These are phyloP conservation scores for Hydrangea macrophylla DNA, from an alignment of 148 eudicot species.

Conservation along the genomic window DNA sequence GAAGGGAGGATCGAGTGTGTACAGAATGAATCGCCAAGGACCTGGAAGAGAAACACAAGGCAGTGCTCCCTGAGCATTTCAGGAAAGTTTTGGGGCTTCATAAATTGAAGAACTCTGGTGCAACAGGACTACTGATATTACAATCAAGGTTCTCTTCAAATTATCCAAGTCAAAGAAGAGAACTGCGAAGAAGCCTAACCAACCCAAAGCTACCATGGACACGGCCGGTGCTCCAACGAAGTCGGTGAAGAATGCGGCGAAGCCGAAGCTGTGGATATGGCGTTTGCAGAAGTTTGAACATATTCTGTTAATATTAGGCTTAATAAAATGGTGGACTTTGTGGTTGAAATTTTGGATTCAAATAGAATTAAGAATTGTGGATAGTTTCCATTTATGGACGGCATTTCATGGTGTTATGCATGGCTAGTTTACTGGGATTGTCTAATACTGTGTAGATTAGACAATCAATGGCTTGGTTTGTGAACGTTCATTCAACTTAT, in stretches of 20 bases:
- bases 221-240: slow-evolving; percentile 26
- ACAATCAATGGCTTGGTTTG: no score
- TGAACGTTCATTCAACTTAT: no score
- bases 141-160: slow-evolving; percentile 58
- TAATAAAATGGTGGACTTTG: no score
- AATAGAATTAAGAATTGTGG: no score
- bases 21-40: slow-evolving; percentile 61
- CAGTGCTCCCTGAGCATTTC: slow-evolving; percentile 50
- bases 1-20: slow-evolving; percentile 58
- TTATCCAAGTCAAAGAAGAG: slow-evolving; percentile 32
- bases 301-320: no score
- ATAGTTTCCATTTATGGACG: no score
- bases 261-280: slow-evolving; percentile 19
- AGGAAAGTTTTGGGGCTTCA: slow-evolving; percentile 52
- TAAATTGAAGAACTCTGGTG: slow-evolving; percentile 50
- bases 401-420: no score
- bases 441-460: no score
- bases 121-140: slow-evolving; percentile 52
- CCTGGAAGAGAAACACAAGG: slow-evolving; percentile 60
- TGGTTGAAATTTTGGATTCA: no score
- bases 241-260: slow-evolving; percentile 19
- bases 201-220: neutral
- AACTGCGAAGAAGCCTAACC: no score
- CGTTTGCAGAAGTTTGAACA: no score
- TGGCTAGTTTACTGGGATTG: no score